phyloP scores from a whole-genome alignment of 2,329 filamentous ascomycete genomes.

The Capronia coronata region DNA sequence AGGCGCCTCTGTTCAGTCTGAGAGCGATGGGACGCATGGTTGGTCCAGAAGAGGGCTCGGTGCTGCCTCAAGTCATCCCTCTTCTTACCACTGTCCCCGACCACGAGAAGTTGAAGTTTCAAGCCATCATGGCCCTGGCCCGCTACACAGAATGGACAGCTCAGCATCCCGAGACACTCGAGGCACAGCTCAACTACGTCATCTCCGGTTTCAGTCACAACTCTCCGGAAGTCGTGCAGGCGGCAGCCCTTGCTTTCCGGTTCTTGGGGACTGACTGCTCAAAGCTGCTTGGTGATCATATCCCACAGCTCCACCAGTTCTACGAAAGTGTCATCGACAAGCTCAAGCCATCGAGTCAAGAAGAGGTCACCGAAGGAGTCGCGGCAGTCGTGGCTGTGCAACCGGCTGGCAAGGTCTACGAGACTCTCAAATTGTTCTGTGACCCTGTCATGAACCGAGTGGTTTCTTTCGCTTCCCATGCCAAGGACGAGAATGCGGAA shows the following conservation, averaged over 20 bases:
- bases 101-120: constrained; percentile 97
- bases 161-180: constrained; percentile 83
- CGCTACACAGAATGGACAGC: constrained; percentile 98
- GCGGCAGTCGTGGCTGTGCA: constrained; percentile 86
- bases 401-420: constrained; percentile 70
- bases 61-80: constrained; percentile 86
- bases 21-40: constrained; percentile 97
- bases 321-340: constrained; percentile 85
- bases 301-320: constrained; percentile 80
- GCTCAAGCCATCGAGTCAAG: constrained; percentile 77
- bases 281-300: constrained; percentile 73
- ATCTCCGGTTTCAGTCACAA: constrained; percentile 84
- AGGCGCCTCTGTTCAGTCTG: constrained; percentile 91
- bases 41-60: constrained; percentile 74
- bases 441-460: constrained; percentile 81
- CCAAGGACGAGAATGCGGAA: constrained; percentile 74
- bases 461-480: constrained; percentile 79
- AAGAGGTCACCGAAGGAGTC: constrained; percentile 93
- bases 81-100: constrained; percentile 88
- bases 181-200: constrained; percentile 91
- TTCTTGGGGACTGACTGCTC: constrained; percentile 97
- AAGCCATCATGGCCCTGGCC: constrained; percentile 94
- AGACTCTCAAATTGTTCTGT: constrained; percentile 83
- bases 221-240: constrained; percentile 84
- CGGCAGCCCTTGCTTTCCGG: constrained; percentile 87